Percentiles rank a stretch among this genome's conserved stretches.
Conservation (phyloP, 176 grass and related monocot species). For the Puya raimondii region DNA sequence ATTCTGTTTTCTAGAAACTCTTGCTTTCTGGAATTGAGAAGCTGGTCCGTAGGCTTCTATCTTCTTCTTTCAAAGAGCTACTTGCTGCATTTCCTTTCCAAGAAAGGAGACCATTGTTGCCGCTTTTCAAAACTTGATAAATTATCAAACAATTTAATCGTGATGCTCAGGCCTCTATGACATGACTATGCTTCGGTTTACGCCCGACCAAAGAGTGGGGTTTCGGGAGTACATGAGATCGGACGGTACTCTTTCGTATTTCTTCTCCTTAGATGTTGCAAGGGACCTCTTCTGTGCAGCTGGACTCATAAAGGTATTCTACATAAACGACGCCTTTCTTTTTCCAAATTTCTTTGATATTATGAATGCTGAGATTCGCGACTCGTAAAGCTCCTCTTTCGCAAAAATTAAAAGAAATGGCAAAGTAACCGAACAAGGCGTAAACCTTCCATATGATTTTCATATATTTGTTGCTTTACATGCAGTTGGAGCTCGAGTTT, state of each 20-base stretch:
- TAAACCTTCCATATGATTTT: background rate
- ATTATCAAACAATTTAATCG: conserved; percentile 4
- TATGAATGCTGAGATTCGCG: background rate
- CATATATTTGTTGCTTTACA: conserved; percentile 3
- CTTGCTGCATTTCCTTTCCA: background rate
- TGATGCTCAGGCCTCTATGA: conserved; percentile 72
- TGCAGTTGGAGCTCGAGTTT: conserved; percentile 77
- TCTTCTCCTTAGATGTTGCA: conserved; percentile 65
- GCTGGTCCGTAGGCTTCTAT: background rate
- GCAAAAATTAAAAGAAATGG: background rate
- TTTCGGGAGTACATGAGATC: conserved; percentile 79
- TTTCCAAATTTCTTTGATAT: conserved; percentile 1
- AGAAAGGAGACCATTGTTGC: background rate
- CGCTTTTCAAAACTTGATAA: background rate
- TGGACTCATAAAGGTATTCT: conserved; percentile 64
- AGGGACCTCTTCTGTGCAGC: conserved; percentile 63
- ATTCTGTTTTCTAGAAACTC: too few species aligned
- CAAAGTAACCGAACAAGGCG: background rate
- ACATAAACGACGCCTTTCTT: conserved; percentile 2
- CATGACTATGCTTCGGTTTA: conserved; percentile 96
- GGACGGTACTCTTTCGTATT: conserved; percentile 86
- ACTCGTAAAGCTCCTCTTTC: background rate
- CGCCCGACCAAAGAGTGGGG: conserved; percentile 65
- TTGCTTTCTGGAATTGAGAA: too few species aligned
- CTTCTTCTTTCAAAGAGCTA: background rate